Evolutionary conservation across 2,329 filamentous ascomycete species (phyloP), one percentile per base, ranked within the genome.

Genomic region (Fusarium keratoplasticum): DNA sequence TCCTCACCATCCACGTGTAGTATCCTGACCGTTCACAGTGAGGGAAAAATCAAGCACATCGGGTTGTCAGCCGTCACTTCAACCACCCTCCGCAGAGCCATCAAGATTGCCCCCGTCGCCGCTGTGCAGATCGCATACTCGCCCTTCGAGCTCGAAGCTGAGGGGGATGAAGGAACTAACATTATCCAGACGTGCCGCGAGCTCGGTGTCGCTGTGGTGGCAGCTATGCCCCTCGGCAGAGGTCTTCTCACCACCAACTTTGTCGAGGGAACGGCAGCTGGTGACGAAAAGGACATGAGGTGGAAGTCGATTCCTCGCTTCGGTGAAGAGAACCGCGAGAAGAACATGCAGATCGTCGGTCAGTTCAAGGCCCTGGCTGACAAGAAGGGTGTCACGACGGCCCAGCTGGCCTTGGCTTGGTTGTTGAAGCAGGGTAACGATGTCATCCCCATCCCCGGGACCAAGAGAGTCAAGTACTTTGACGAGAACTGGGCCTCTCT

Each of bases 341-440:
- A 87, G 76, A 92, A 91, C 71, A 67, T 89, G 14, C 82, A 84
- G 71, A 77, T 91, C 2, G 85, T 90, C 1, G 84, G 87, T 27
- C 78, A 79, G 22, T 84, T 92, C 62, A 80, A 82, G 9, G 82
- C 77, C 5, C 75, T 91, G 5, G 89, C 89, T 0, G 81, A 85
- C 35, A 84, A 82, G 70, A 91, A 92, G 81, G 85, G 76, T 0
- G 84, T 83, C 58, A 90, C 90, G 0, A 73, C 88, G 0, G 84
- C 84, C 2, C 87, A 93, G 77, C 77, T 93, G 38, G 86, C 89
- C 1, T 82, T 92, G 31, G 90, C 90, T 0, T 92, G 90, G 90
- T 70, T 92, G 67, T 74, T 91, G 75, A 86, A 85, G 6, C 89
- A 91, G 74, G 88, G 88, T 0, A 83, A 86, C 6, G 87, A 91